These are phyloP conservation scores for Fusarium nanum DNA, from an alignment of 2,329 filamentous ascomycete genomes.

Conservation along the genomic window DNA sequence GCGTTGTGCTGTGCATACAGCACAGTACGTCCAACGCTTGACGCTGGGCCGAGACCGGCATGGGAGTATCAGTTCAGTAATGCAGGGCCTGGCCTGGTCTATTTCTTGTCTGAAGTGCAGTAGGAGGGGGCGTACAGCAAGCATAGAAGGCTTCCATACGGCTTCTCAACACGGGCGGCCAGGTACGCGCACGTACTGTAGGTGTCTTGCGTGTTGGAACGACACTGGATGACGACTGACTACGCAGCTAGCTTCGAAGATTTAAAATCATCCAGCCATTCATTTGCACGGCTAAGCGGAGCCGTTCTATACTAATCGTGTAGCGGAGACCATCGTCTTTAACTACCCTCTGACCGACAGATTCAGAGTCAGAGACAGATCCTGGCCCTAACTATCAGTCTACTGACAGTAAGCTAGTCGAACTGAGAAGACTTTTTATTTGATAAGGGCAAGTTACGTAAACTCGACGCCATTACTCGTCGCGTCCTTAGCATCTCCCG, in stretches of 20 bases:
- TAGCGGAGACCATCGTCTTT: not conserved
- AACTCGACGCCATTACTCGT: slow-evolving; percentile 30
- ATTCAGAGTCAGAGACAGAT: slow-evolving; percentile 4
- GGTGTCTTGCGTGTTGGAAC: not conserved
- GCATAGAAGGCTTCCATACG: slow-evolving; percentile 15
- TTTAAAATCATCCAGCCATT: not conserved
- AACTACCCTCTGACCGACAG: slow-evolving; percentile 17
- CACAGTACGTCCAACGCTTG: not conserved
- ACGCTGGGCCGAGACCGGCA: slow-evolving; percentile 33
- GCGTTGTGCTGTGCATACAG: slow-evolving; percentile 10
- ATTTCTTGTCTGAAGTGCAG: slow-evolving; percentile 18
- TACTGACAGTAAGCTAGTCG: slow-evolving; percentile 3
- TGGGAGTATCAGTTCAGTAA: slow-evolving; percentile 18
- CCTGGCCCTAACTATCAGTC: slow-evolving; percentile 2
- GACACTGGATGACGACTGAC: slow-evolving; percentile 5
- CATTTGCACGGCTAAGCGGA: slow-evolving; percentile 11
- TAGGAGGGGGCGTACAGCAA: slow-evolving; percentile 21
- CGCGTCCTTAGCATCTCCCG: slow-evolving; percentile 14
- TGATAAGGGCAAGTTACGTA: slow-evolving; percentile 25
- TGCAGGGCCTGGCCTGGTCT: slow-evolving; percentile 35
- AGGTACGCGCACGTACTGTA: slow-evolving; percentile 1
- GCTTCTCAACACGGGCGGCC: slow-evolving; percentile 12
- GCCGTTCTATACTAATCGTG: slow-evolving; percentile 2
- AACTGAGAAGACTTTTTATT: slow-evolving; percentile 7
- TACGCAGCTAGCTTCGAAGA: not conserved